Percentiles rank a stretch among this genome's conserved stretches.
Evolutionary conservation across 2,329 filamentous ascomycete species (phyloP).

Genomic region (Aspergillus sp.): DNA sequence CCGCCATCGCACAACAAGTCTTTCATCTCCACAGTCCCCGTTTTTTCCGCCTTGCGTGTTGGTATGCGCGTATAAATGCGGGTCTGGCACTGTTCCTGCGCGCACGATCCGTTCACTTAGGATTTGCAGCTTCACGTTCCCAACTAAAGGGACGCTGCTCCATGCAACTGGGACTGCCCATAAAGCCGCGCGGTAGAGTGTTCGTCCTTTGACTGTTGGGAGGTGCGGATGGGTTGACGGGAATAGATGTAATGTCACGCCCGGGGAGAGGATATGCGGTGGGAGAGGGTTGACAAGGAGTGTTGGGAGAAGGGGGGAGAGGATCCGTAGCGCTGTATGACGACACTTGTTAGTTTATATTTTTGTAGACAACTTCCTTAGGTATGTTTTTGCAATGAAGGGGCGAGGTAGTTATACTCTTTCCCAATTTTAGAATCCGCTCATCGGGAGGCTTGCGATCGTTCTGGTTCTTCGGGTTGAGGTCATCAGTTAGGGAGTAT

Average conservation of each 20-base stretch:
- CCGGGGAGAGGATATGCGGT: constrained; percentile 61
- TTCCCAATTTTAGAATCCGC: constrained; percentile 61
- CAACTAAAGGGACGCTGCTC: constrained; percentile 87
- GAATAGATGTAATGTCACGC: constrained; percentile 63
- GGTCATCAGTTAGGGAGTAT: constrained; percentile 21
- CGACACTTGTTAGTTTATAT: constrained; percentile 11
- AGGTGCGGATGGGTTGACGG: constrained; percentile 65
- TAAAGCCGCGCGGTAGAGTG: constrained; percentile 87
- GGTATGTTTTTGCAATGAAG: background rate
- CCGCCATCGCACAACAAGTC: constrained; percentile 88
- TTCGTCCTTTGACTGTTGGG: constrained; percentile 84
- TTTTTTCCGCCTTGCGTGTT: constrained; percentile 34
- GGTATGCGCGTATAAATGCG: constrained; percentile 21
- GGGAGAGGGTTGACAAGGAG: constrained; percentile 62
- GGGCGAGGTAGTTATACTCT: constrained; percentile 48
- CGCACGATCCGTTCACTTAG: constrained; percentile 85
- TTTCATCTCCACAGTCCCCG: constrained; percentile 55
- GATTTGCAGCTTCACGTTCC: constrained; percentile 85
- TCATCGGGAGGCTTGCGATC: constrained; percentile 56
- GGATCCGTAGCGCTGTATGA: constrained; percentile 54
- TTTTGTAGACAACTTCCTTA: background rate
- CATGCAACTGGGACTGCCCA: constrained; percentile 97
- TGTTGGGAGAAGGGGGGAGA: constrained; percentile 63
- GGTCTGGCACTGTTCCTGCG: constrained; percentile 42
- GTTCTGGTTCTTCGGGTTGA: constrained; percentile 16